Evolutionary conservation across 2,329 filamentous ascomycete species (phyloP).

Genomic region (Trichoderma asperellum): DNA sequence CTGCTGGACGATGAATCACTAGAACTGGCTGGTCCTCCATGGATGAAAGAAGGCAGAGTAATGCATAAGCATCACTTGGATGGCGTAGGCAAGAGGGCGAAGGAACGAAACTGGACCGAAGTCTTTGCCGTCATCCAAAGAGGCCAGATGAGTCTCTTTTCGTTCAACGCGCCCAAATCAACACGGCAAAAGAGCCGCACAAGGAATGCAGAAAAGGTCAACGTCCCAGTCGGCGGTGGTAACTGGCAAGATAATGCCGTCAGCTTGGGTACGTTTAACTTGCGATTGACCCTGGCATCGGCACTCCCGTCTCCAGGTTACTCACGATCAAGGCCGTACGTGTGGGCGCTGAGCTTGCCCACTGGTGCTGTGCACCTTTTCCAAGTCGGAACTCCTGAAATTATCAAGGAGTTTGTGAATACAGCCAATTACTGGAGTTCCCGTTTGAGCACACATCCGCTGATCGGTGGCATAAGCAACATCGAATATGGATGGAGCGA

Average conservation of each 20-base stretch:
- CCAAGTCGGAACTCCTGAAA: slow-evolving; percentile 93
- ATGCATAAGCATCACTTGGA: slow-evolving; percentile 97
- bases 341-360: slow-evolving; percentile 91
- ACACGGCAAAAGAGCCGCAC: slow-evolving; percentile 67
- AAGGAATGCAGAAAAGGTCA: slow-evolving; percentile 53
- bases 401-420: slow-evolving; percentile 89
- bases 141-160: slow-evolving; percentile 91
- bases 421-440: slow-evolving; percentile 99
- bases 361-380: slow-evolving; percentile 97
- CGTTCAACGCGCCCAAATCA: slow-evolving; percentile 83
- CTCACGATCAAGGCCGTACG: slow-evolving; percentile 84
- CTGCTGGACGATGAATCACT: slow-evolving; percentile 91
- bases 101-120: slow-evolving; percentile 91
- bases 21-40: slow-evolving; percentile 90
- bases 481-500: slow-evolving; percentile 98
- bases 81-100: slow-evolving; percentile 85
- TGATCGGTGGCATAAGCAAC: slow-evolving; percentile 92
- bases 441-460: slow-evolving; percentile 86
- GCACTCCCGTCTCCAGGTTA: slow-evolving; percentile 89
- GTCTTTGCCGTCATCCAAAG: slow-evolving; percentile 97
- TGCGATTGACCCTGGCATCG: slow-evolving; percentile 90
- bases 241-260: slow-evolving; percentile 99
- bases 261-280: slow-evolving; percentile 80
- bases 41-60: slow-evolving; percentile 95
- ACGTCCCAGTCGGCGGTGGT: slow-evolving; percentile 81